phyloP scores from a whole-genome alignment of 176 grass and related monocot genomes.

The Lolium perenne region DNA sequence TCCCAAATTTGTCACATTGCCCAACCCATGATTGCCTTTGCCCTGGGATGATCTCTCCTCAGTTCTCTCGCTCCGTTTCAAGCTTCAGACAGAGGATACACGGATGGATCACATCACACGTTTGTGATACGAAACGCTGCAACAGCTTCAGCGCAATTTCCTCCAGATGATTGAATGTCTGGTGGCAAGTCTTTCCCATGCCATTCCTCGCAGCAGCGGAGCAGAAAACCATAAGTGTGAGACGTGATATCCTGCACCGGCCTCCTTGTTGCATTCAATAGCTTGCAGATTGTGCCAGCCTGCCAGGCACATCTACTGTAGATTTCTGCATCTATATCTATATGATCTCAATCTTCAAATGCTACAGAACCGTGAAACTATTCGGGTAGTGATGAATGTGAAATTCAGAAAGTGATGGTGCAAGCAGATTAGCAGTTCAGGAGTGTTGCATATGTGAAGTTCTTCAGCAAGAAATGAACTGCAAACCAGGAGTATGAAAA shows the following conservation, averaged over 20 bases:
- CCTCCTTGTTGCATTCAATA: conserved; percentile 44
- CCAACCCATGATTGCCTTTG: too few relatives aligned
- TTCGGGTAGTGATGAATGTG: conserved; percentile 33
- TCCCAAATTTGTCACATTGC: conserved; percentile 26
- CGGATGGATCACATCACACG: neutral
- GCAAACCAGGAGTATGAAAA: neutral
- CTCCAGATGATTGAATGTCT: conserved; percentile 12
- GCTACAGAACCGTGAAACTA: neutral
- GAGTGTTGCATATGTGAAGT: neutral
- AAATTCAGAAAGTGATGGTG: conserved; percentile 31
- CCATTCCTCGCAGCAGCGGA: conserved; percentile 14
- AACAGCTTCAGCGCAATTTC: conserved; percentile 1
- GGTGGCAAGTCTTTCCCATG: conserved; percentile 19
- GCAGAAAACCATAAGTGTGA: conserved; percentile 24
- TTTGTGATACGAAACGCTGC: neutral
- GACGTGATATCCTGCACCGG: conserved; percentile 30
- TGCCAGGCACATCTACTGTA: conserved; percentile 1
- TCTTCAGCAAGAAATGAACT: neutral
- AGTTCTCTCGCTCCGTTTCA: neutral
- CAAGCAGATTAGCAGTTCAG: neutral
- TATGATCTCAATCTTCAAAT: neutral
- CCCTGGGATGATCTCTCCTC: neutral
- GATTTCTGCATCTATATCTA: conserved; percentile 20
- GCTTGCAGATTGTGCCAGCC: conserved; percentile 43
- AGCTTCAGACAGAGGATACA: conserved; percentile 18